phyloP scores from a whole-genome alignment of 2,329 filamentous ascomycete species.

The Blastomyces silverae region DNA sequence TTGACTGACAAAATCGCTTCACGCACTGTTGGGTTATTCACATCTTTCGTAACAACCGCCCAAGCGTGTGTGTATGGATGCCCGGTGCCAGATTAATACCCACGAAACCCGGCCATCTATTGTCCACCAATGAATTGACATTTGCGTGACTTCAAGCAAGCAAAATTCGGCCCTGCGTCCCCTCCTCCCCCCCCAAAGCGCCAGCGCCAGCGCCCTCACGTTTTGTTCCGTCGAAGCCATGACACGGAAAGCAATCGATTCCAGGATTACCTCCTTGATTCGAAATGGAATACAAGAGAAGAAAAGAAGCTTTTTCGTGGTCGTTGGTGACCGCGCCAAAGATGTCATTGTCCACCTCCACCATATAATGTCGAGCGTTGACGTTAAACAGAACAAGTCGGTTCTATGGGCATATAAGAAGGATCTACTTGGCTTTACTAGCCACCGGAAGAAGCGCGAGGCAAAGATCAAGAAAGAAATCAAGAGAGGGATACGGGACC shows the following conservation, averaged over 20 bases:
- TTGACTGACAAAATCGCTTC: too few relatives aligned
- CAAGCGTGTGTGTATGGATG: background rate
- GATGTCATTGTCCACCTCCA: constrained; percentile 95
- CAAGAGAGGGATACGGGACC: constrained; percentile 85
- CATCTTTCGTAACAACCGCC: background rate
- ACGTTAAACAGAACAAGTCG: constrained; percentile 91
- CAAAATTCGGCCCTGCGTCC: background rate
- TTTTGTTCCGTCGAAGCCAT: constrained; percentile 24
- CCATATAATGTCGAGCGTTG: constrained; percentile 82
- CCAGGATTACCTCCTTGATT: constrained; percentile 84
- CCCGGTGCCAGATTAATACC: background rate
- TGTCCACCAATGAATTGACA: background rate
- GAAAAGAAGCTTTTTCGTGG: constrained; percentile 96
- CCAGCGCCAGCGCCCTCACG: background rate
- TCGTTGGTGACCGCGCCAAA: constrained; percentile 89
- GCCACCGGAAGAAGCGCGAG: constrained; percentile 96
- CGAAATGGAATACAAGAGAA: constrained; percentile 87
- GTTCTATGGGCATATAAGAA: constrained; percentile 99
- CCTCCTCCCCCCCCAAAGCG: background rate
- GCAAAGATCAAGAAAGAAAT: constrained; percentile 98
- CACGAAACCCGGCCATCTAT: background rate
- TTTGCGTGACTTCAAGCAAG: background rate
- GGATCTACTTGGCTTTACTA: constrained; percentile 88
- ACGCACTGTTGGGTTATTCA: background rate
- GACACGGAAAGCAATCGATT: constrained; percentile 59